Evolutionary conservation across 2,329 filamentous ascomycete species (phyloP).

Genomic region (Tolypocladium ovalisporum): DNA sequence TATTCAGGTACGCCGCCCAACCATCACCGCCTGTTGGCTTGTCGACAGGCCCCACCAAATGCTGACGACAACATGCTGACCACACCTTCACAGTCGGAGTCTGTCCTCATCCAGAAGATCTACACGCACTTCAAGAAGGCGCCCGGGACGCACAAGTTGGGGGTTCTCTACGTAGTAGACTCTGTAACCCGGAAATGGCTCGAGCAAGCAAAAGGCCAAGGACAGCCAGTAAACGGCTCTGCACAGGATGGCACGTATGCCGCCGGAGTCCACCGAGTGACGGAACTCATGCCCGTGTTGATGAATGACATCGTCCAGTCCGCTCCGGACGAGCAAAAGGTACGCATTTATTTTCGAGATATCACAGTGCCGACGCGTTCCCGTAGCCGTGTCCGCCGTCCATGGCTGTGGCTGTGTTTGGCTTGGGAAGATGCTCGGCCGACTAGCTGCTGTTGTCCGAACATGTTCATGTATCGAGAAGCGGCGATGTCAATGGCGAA

Average conservation of each 20-base stretch:
- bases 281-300: conserved; percentile 82
- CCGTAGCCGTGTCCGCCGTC: conserved; percentile 17
- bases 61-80: conserved; percentile 1
- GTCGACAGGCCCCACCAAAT: background rate
- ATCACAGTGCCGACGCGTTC: background rate
- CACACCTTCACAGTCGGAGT: conserved; percentile 60
- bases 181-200: conserved; percentile 98
- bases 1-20: conserved; percentile 57
- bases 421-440: background rate
- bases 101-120: conserved; percentile 88
- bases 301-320: conserved; percentile 91
- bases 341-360: conserved; percentile 43
- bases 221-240: conserved; percentile 69
- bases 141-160: conserved; percentile 90
- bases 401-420: conserved; percentile 8
- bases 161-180: conserved; percentile 99
- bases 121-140: conserved; percentile 96
- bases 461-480: background rate
- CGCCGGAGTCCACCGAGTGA: conserved; percentile 92
- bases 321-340: conserved; percentile 91
- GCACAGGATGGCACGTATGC: conserved; percentile 88
- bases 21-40: background rate
- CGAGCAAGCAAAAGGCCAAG: conserved; percentile 81
- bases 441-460: background rate
- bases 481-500: background rate